Percentiles rank a stretch among this genome's conserved stretches.
Conservation (phyloP, 331 rosid species). For the Dryas integrifolia region DNA sequence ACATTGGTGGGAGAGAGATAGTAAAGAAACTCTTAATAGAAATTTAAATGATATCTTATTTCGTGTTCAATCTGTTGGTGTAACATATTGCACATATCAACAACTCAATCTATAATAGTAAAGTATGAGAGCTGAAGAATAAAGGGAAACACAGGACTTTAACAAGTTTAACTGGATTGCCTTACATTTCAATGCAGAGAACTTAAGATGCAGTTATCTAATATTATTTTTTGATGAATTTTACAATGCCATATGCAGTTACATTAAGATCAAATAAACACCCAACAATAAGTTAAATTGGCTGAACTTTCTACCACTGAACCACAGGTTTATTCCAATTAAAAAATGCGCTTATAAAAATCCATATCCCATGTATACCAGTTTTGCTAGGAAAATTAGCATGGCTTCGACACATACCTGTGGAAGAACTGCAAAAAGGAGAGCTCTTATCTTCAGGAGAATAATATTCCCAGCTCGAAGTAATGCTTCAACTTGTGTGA, state of each 20-base stretch:
- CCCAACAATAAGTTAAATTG: background rate
- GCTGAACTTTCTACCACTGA: background rate
- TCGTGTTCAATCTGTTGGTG: background rate
- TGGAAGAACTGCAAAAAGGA: conserved; percentile 76
- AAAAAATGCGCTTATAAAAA: background rate
- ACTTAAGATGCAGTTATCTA: background rate
- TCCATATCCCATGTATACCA: background rate
- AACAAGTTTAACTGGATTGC: background rate
- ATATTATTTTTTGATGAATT: background rate
- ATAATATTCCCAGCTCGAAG: conserved; percentile 79
- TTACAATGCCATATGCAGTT: background rate
- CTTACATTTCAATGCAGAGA: background rate
- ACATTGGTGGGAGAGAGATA: background rate
- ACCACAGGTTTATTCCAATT: too few species aligned
- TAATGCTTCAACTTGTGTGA: conserved; percentile 64
- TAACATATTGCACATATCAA: background rate
- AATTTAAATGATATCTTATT: background rate
- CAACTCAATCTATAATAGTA: background rate
- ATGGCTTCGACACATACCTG: conserved; percentile 45
- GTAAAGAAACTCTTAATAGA: background rate
- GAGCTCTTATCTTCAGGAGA: conserved; percentile 87
- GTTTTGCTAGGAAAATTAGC: background rate
- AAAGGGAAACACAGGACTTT: background rate
- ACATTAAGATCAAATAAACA: background rate
- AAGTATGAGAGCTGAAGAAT: background rate